Evolutionary conservation across 352 stramenopile genomes (phyloP), one percentile per base, ranked within the genome.

Genomic region (Phytophthora hybrid): DNA sequence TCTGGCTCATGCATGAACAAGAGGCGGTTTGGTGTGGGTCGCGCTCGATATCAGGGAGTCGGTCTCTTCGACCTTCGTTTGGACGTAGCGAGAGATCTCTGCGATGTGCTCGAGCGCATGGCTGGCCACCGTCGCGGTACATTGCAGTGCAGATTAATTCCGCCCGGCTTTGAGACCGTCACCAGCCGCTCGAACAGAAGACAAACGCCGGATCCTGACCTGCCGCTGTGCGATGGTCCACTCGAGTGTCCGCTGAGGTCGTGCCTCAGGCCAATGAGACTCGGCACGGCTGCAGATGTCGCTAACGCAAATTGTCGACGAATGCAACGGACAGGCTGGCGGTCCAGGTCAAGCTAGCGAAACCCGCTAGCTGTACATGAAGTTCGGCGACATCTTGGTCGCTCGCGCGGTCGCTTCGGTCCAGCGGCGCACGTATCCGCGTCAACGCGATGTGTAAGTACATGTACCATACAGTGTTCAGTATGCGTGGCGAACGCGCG

Each of bases 301-400:
- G 58, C 47, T 67, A 57, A 63, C 66, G 66, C 58, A 56, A 68
- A 52, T 58, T 69, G 66, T 73, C 66, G 66, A 69, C 66, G 66
- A 73, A 69, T 59, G 66, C 26, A 18, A 49, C 19, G 58, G 57
- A 67, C 57, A 32, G 65, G 65, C 55, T 55, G 44, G 64, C 18
- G 63, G 63, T 58, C 54, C n/a, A 11, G 34, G 13, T 13, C 18
- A 71, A 21, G 21, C n/a, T 73, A 63, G 51, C 66, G 58, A 69
- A 63, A 69, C n/a, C 37, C 19, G 32, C 21, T n/a, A 41, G 34
- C 19, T 62, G 57, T 72, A 51, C 57, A 72, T 67, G 65, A 59
- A 72, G 65, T 62, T 47, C 18, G n/a, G 26, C 18, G 52, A 56
- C 52, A 62, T 53, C 37, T 67, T 59, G 29, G 54, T n/a, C 55